Evolutionary conservation across 106 monocot species (phyloP), one percentile per base, ranked within the genome.

Genomic region (Platanthera zijinensis): DNA sequence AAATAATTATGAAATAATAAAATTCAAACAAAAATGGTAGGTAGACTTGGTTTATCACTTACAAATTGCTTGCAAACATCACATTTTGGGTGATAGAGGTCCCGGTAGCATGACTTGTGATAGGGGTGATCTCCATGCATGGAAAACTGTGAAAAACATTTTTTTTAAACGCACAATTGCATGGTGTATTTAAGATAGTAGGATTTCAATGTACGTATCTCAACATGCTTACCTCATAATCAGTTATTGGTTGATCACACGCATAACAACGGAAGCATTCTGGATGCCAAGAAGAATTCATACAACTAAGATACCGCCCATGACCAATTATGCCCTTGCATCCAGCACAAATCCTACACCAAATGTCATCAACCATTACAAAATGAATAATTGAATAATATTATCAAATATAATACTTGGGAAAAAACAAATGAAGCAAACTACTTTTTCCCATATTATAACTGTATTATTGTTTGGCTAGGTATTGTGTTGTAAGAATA

Each of bases 91-190:
- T 91, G 96, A 77, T 87, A 87, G 25, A 78, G 84, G 54, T 96
- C 96, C 86, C 86, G 93, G 91, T 93, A 96, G 80, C 96, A 96
- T 57, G 85, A 83, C 73, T 87, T 96, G 79, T 96, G 96, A 81
- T 93, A 91, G 49, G 96, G 96, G 53, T 86, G 74, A 83, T 89
- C 81, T 17, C 87, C 87, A 15, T 82, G 87, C 93, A 91, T 88
- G 9, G 93, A 93, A 78, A 96, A 96, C 96, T 96, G 85, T 13
- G 74, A 0, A 12, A 66, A 81, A 22, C 47, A 78, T 68, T 8
- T 30, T 39, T 19, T 9, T 17, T 0, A 61, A n/a, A 13, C 21
- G 12, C 7, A 18, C 13, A 0, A 17, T 61, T 11, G 18, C n/a
- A 15, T 61, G 3, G 61, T 18, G 39, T 61, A 6, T 18, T 61